Evolutionary conservation across 1,139 yeast genomes (phyloP), one percentile per base, ranked within the genome.

Genomic region (Scheffersomyces titani): DNA sequence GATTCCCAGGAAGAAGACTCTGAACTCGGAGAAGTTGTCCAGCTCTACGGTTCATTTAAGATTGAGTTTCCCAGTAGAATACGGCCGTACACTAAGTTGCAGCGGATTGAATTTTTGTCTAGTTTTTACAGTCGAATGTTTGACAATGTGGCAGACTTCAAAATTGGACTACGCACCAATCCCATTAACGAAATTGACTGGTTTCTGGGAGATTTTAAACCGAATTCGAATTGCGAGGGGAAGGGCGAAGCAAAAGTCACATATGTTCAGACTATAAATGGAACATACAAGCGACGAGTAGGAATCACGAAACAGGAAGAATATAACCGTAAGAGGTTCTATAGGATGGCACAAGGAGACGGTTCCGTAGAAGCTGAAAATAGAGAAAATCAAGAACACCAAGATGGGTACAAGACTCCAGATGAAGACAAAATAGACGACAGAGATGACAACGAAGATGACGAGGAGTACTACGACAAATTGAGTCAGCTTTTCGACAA

Each of bases 171-270:
- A n/a, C 52, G 47, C 59, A 65, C 22, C 24, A 67, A 68, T 48
- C 71, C 70, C 30, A 59, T 64, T 18, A 61, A 54, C 45, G 65
- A 63, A 48, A 55, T 53, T 24, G 44, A 49, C 44, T 83, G 86
- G 86, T 73, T 75, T 16, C 65, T 77, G 16, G 74, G 74, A 47
- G 88, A 84, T 64, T 84, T 84, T 65, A 72, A 72, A 52, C 74
- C 74, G 3, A 81, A 82, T 57, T 77, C 77, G 2, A 52, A 57
- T 13, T 70, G 68, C 59, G 22, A 22, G 22, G 49, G 24, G 24
- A 46, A 46, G 22, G 22, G 49, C 5, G 49, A 46, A 46, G 49
- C 49, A 7, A 46, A n/a, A n/a, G 49, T 46, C 49, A 46, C 49
- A 5, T 46, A 46, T 3, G 22, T 46, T 22, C 61, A 61, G 40